These are phyloP conservation scores for Epichloe brachyelytri DNA, from an alignment of 2,329 filamentous ascomycete genomes.

Conservation along the genomic window DNA sequence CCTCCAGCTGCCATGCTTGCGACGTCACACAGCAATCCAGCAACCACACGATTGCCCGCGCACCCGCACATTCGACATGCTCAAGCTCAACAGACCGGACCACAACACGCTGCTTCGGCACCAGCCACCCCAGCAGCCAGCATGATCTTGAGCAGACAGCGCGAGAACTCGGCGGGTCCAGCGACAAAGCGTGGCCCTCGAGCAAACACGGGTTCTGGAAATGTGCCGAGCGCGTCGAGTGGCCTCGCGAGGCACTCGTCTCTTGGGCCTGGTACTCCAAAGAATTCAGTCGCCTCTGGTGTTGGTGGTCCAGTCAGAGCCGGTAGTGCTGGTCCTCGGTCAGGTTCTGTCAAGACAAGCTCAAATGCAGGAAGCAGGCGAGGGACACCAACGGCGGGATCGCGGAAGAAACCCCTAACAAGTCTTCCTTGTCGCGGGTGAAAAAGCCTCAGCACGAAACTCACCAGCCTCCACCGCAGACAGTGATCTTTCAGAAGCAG, in stretches of 20 bases:
- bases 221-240: slow-evolving; percentile 38
- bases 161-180: slow-evolving; percentile 48
- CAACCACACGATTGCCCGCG: slow-evolving; percentile 29
- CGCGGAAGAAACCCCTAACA: slow-evolving; percentile 40
- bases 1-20: slow-evolving; percentile 15
- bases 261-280: slow-evolving; percentile 49
- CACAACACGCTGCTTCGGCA: slow-evolving; percentile 37
- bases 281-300: slow-evolving; percentile 21
- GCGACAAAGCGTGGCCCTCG: slow-evolving; percentile 40
- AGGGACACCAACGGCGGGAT: slow-evolving; percentile 29
- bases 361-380: slow-evolving; percentile 30
- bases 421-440: slow-evolving; percentile 49
- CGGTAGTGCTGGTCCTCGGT: slow-evolving; percentile 48
- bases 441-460: slow-evolving; percentile 46
- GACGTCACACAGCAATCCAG: slow-evolving; percentile 25
- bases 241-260: slow-evolving; percentile 50
- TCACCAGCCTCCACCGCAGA: slow-evolving; percentile 51
- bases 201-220: slow-evolving; percentile 33
- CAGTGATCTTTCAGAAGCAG: slow-evolving; percentile 52
- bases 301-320: slow-evolving; percentile 28
- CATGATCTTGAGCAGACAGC: slow-evolving; percentile 45
- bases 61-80: slow-evolving; percentile 34
- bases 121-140: slow-evolving; percentile 48
- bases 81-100: slow-evolving; percentile 29
- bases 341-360: slow-evolving; percentile 31